phyloP scores from a whole-genome alignment of 768 basidiomycete species.

The Obba rivulosa region DNA sequence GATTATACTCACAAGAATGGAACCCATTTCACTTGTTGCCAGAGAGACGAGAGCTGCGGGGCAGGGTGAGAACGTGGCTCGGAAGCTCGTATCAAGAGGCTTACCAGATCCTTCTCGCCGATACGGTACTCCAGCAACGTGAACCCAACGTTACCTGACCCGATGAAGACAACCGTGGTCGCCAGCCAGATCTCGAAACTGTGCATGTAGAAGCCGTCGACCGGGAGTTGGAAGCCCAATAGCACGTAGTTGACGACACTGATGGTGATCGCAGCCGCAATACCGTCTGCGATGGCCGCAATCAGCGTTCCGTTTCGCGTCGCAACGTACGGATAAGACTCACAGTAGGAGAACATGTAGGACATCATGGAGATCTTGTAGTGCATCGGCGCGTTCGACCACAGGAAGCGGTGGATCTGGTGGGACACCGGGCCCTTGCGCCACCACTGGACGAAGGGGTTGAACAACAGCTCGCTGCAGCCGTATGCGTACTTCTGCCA shows the following conservation, averaged over 20 bases:
- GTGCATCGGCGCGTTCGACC: conserved; percentile 53
- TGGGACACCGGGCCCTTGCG: conserved; percentile 74
- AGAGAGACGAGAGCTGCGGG: conserved; percentile 19
- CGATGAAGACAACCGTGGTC: conserved; percentile 72
- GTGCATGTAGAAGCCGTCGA: conserved; percentile 75
- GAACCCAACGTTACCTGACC: conserved; percentile 66
- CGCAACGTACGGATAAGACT: conserved; percentile 11
- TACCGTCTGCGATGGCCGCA: conserved; percentile 33
- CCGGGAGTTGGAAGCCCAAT: conserved; percentile 66
- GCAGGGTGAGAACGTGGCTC: background rate
- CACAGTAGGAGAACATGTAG: conserved; percentile 53
- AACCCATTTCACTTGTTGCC: conserved; percentile 30
- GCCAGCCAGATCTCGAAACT: conserved; percentile 80
- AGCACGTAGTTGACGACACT: conserved; percentile 68
- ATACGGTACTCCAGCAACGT: conserved; percentile 70
- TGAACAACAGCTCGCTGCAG: conserved; percentile 69
- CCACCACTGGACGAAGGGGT: conserved; percentile 79
- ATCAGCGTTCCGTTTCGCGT: background rate
- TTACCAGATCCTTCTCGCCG: conserved; percentile 34
- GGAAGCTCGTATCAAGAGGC: background rate
- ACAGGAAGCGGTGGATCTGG: conserved; percentile 71
- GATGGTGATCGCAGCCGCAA: conserved; percentile 63
- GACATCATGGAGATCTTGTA: conserved; percentile 49
- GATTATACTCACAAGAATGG: conserved; percentile 36
- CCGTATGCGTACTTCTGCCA: conserved; percentile 91